phyloP scores from a whole-genome alignment of 352 stramenopile species.

The Blastocystis sp. region DNA sequence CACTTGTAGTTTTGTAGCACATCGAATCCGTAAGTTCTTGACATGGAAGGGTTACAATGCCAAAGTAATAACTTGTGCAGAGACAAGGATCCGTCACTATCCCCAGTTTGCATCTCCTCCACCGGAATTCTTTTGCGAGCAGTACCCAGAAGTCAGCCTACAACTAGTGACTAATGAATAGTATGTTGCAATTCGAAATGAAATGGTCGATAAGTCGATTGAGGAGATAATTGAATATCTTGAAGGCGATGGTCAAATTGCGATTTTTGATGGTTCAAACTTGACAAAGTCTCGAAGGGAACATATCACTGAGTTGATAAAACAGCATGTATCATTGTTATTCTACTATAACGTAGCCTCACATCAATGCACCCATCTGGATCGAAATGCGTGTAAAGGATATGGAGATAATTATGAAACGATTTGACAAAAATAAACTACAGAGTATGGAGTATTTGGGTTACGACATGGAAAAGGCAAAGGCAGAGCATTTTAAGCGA shows the following conservation, averaged over 20 bases:
- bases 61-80: constrained; percentile 42
- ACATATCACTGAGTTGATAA: constrained; percentile 12
- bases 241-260: constrained; percentile 59
- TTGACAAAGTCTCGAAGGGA: constrained; percentile 30
- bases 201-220: background rate
- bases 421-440: constrained; percentile 57
- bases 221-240: constrained; percentile 56
- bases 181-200: background rate
- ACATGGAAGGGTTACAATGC: constrained; percentile 67
- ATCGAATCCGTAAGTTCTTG: constrained; percentile 56
- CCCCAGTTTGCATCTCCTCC: constrained; percentile 57
- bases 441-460: constrained; percentile 64
- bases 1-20: constrained; percentile 61
- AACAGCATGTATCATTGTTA: background rate
- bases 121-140: constrained; percentile 52
- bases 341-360: background rate
- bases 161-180: background rate
- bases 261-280: constrained; percentile 62
- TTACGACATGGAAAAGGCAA: constrained; percentile 57
- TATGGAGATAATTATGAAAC: constrained; percentile 48
- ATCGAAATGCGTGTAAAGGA: constrained; percentile 66
- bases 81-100: constrained; percentile 2
- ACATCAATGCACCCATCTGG: constrained; percentile 51
- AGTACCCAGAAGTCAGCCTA: background rate
- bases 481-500: constrained; percentile 50